Percentiles rank a stretch among this genome's conserved stretches.
Evolutionary conservation across 148 eudicot genomes (phyloP).

Genomic region (Fagopyrum tataricum): DNA sequence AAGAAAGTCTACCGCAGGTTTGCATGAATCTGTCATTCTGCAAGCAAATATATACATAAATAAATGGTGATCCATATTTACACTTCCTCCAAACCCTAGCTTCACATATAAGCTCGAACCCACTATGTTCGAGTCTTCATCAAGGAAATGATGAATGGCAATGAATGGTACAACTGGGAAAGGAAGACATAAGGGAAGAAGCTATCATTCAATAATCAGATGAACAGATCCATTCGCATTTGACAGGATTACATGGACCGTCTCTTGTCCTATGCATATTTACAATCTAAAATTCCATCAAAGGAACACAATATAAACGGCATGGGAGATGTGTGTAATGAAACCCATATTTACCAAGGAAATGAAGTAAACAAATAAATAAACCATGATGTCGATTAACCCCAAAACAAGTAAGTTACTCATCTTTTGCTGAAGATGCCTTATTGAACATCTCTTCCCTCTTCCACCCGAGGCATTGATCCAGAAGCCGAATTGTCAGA

Average conservation of each 20-base stretch:
- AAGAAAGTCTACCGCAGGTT: no score
- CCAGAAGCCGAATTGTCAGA: constrained; percentile 3
- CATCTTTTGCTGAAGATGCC: not conserved
- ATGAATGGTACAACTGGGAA: not conserved
- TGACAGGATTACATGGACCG: not conserved
- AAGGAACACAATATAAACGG: not conserved
- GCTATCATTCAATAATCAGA: not conserved
- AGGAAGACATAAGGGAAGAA: not conserved
- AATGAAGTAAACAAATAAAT: constrained; percentile 1
- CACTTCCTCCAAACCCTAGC: not conserved
- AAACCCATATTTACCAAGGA: constrained; percentile 9
- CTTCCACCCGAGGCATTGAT: constrained; percentile 1
- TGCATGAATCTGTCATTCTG: not conserved
- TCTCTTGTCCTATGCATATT: not conserved
- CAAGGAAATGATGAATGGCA: not conserved
- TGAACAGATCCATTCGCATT: not conserved
- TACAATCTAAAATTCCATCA: not conserved
- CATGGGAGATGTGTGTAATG: not conserved
- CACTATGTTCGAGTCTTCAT: not conserved
- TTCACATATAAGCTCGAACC: not conserved
- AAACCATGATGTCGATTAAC: not conserved
- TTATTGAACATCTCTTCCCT: constrained; percentile 11
- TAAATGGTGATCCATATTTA: not conserved
- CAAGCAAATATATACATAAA: not conserved
- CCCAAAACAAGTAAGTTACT: not conserved